Evolutionary conservation across 208 protist species (phyloP).

Genomic region (Acanthamoeba polyphaga): DNA sequence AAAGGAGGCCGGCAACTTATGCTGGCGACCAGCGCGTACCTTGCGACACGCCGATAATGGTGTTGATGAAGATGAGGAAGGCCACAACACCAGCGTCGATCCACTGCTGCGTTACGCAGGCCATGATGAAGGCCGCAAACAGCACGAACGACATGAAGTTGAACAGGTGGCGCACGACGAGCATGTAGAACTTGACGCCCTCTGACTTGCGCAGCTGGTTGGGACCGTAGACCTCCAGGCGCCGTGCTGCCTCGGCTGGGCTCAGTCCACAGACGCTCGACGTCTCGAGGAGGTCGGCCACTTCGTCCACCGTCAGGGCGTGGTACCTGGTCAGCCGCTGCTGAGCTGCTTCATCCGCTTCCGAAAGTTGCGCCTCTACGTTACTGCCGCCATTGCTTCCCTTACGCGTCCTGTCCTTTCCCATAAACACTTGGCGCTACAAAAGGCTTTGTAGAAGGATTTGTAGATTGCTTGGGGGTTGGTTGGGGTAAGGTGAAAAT

Average conservation of each 20-base stretch:
- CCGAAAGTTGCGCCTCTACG: background rate
- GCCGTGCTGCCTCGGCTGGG: background rate
- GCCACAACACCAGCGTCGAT: constrained; percentile 58
- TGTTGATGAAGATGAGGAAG: constrained; percentile 66
- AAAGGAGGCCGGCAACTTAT: background rate
- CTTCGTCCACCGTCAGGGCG: background rate
- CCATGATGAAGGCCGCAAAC: constrained; percentile 56
- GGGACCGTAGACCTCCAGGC: background rate
- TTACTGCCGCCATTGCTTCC: background rate
- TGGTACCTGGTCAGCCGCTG: background rate
- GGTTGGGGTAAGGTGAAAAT: background rate
- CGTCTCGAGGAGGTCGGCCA: background rate
- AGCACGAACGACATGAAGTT: constrained; percentile 75
- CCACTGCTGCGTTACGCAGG: constrained; percentile 36
- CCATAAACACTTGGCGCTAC: background rate
- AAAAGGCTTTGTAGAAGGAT: background rate
- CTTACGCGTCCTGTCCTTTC: background rate
- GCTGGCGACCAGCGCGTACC: background rate
- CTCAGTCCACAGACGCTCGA: background rate
- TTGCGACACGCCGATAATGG: constrained; percentile 71
- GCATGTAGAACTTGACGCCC: constrained; percentile 45
- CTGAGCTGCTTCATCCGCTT: background rate
- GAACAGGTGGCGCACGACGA: constrained; percentile 45
- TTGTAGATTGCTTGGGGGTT: background rate
- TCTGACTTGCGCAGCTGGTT: constrained; percentile 23